Conservation (phyloP, 2,329 filamentous ascomycete species). For the Aureobasidium lini region DNA sequence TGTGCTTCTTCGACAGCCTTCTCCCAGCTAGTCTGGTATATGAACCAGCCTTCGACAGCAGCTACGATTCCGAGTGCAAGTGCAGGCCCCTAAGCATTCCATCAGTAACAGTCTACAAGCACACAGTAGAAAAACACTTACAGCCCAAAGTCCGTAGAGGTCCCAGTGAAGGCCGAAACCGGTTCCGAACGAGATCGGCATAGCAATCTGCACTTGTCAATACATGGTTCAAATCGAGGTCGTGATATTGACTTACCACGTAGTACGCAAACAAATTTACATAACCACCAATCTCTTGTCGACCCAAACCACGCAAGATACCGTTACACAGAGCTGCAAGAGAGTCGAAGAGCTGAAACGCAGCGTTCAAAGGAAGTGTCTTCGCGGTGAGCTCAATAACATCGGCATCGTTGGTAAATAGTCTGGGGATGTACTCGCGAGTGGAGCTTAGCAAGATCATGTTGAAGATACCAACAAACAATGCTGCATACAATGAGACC, state of each 20-base stretch:
- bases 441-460: constrained; percentile 31
- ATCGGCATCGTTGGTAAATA: constrained; percentile 63
- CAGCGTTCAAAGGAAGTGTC: constrained; percentile 70
- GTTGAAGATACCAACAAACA: constrained; percentile 71
- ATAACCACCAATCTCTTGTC: constrained; percentile 82
- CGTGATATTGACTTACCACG: constrained; percentile 30
- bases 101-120: constrained; percentile 18
- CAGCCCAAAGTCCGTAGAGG: constrained; percentile 66
- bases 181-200: constrained; percentile 73
- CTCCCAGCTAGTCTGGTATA: constrained; percentile 46
- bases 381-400: constrained; percentile 57
- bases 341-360: constrained; percentile 85
- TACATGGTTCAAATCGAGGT: neutral
- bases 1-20: constrained; percentile 53
- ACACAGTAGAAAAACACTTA: neutral
- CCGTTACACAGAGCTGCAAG: constrained; percentile 73
- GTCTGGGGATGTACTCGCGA: constrained; percentile 64
- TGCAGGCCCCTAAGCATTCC: constrained; percentile 30
- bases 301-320: constrained; percentile 74
- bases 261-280: constrained; percentile 84
- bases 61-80: constrained; percentile 60
- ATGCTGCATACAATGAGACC: constrained; percentile 61
- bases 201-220: constrained; percentile 45
- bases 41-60: constrained; percentile 49
- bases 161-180: constrained; percentile 72